Evolutionary conservation across 116 monocot species (phyloP).

Genomic region (Zostera marina): DNA sequence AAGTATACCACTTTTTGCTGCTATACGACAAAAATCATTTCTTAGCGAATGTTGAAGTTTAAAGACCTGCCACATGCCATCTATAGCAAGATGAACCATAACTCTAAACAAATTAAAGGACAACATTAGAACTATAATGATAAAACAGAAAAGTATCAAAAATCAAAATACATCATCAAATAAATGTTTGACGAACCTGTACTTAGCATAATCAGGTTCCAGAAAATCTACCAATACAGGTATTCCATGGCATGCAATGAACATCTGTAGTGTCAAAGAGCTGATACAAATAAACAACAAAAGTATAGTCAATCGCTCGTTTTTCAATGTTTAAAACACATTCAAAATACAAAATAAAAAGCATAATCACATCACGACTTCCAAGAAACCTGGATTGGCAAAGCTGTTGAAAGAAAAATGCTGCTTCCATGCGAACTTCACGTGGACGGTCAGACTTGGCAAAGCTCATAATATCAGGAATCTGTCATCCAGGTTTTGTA

Average conservation of each 20-base stretch:
- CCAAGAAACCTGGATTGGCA: constrained; percentile 77
- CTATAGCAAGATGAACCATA: constrained; percentile 97
- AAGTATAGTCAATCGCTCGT: not conserved
- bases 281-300: constrained; percentile 15
- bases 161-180: not conserved
- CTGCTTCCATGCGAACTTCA: constrained; percentile 94
- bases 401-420: constrained; percentile 85
- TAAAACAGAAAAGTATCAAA: constrained; percentile 4
- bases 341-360: not conserved
- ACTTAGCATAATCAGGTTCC: constrained; percentile 98
- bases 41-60: constrained; percentile 59
- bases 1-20: constrained; percentile 88
- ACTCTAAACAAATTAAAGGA: constrained; percentile 31
- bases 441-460: constrained; percentile 61
- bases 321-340: not conserved
- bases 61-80: constrained; percentile 97
- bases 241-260: constrained; percentile 95
- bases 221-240: constrained; percentile 84
- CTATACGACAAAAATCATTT: constrained; percentile 85
- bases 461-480: constrained; percentile 83
- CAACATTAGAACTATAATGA: constrained; percentile 1
- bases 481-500: constrained; percentile 26
- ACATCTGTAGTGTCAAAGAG: constrained; percentile 90
- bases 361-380: not conserved
- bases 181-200: constrained; percentile 32